A percentile compares a stretch with the other conserved stretches of the same genome.
These are phyloP conservation scores for Ascoidea rubescens DNA, from an alignment of 805 yeast genomes.

Conservation along the genomic window DNA sequence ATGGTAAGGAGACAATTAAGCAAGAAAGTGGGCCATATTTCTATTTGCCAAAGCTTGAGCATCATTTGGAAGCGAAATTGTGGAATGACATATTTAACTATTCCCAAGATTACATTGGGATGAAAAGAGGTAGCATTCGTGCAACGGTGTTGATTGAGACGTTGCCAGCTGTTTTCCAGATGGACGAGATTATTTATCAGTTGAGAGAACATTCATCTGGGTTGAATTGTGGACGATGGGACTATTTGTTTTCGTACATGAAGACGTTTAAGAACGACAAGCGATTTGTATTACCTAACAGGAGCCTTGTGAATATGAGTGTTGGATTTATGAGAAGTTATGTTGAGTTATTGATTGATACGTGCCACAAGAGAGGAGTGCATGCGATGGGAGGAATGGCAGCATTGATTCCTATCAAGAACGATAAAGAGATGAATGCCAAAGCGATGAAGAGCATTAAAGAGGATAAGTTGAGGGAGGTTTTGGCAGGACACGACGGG, in stretches of 20 bases:
- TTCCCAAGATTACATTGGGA: conserved; percentile 55
- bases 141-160: conserved; percentile 78
- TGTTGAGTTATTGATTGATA: conserved; percentile 57
- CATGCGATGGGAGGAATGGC: conserved; percentile 92
- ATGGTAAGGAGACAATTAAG: conserved; percentile 45
- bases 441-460: conserved; percentile 61
- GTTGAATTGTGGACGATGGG: conserved; percentile 84
- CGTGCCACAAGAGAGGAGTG: conserved; percentile 66
- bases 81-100: conserved; percentile 75
- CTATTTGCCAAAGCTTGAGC: conserved; percentile 79
- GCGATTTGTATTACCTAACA: conserved; percentile 59
- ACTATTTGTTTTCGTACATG: conserved; percentile 70
- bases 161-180: conserved; percentile 74
- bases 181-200: conserved; percentile 73
- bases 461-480: conserved; percentile 66
- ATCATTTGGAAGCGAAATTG: conserved; percentile 66
- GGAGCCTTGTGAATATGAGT: conserved; percentile 67
- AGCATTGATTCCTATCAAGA: conserved; percentile 72
- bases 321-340: conserved; percentile 74
- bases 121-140: conserved; percentile 66
- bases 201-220: conserved; percentile 69
- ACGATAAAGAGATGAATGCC: conserved; percentile 47
- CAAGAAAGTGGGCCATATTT: conserved; percentile 72
- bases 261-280: conserved; percentile 60
- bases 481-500: conserved; percentile 71